These are phyloP conservation scores for Ceratocystis alfenasii DNA, from an alignment of 2,329 filamentous ascomycete genomes.

Conservation along the genomic window DNA sequence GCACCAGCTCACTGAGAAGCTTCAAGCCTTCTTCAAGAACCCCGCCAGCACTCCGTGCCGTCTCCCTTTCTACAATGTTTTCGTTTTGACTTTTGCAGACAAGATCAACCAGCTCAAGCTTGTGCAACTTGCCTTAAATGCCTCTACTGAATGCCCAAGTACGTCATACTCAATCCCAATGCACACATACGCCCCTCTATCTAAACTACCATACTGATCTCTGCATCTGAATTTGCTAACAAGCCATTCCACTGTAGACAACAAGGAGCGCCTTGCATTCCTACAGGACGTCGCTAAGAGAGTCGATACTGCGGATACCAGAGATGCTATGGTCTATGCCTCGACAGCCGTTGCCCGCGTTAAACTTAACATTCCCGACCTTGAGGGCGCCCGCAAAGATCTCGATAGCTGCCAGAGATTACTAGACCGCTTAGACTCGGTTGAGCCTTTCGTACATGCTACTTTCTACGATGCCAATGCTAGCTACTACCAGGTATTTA, in stretches of 20 bases:
- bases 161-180: conserved; percentile 23
- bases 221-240: not conserved
- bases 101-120: conserved; percentile 99
- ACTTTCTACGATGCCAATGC: conserved; percentile 93
- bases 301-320: conserved; percentile 82
- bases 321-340: conserved; percentile 92
- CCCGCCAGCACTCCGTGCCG: conserved; percentile 71
- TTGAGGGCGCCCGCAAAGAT: conserved; percentile 74
- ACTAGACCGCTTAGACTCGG: conserved; percentile 82
- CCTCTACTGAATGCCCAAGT: conserved; percentile 76
- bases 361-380: conserved; percentile 66
- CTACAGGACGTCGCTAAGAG: conserved; percentile 71
- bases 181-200: not conserved
- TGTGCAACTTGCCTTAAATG: conserved; percentile 77
- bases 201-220: not conserved
- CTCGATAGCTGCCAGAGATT: conserved; percentile 78
- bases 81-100: conserved; percentile 90
- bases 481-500: conserved; percentile 68
- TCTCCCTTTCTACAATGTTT: conserved; percentile 82
- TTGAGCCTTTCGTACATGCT: conserved; percentile 90
- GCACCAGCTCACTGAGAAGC: conserved; percentile 89
- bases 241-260: conserved; percentile 45
- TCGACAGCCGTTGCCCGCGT: conserved; percentile 80
- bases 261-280: conserved; percentile 75
- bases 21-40: conserved; percentile 78